A percentile compares a stretch with the other conserved stretches of the same genome.
phyloP scores from a whole-genome alignment of 75 land plant species.

The Cryptomeria japonica region DNA sequence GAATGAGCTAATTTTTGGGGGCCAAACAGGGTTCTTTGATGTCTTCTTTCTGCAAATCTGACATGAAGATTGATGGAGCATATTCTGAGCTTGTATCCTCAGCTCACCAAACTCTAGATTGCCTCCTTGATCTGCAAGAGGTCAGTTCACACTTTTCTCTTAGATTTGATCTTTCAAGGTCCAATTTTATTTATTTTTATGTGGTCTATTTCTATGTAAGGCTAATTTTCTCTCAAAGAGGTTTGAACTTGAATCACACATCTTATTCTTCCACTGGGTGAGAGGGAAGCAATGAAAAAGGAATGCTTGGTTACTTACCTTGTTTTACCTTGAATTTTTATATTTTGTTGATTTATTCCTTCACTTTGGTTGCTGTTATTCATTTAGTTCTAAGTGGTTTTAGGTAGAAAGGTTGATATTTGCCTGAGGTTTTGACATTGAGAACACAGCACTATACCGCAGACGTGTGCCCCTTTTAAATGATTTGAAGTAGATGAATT shows the following conservation, averaged over 20 bases:
- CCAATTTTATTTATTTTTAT: background rate
- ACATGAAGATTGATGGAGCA: slow-evolving; percentile 43
- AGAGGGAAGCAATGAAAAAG: background rate
- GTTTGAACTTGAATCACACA: background rate
- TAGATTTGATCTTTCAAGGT: background rate
- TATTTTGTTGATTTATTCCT: background rate
- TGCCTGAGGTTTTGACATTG: background rate
- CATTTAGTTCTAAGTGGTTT: background rate
- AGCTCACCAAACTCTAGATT: slow-evolving; percentile 50
- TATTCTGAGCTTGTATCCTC: slow-evolving; percentile 54
- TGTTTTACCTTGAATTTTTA: background rate
- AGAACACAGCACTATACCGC: background rate
- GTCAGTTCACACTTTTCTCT: slow-evolving; percentile 20
- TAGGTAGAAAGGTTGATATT: background rate
- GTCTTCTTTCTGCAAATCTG: slow-evolving; percentile 43
- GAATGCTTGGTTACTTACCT: background rate
- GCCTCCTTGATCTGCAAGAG: slow-evolving; percentile 61
- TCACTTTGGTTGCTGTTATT: background rate
- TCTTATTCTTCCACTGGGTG: background rate
- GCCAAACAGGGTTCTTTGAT: slow-evolving; percentile 48
- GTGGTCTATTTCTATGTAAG: background rate
- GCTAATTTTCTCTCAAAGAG: background rate
- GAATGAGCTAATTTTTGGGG: background rate
- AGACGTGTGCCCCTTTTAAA: background rate
- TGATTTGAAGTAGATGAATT: background rate